A percentile compares a stretch with the other conserved stretches of the same genome.
These are phyloP conservation scores for Botrytis squamosa DNA, from an alignment of 2,329 filamentous ascomycete species.

Conservation along the genomic window DNA sequence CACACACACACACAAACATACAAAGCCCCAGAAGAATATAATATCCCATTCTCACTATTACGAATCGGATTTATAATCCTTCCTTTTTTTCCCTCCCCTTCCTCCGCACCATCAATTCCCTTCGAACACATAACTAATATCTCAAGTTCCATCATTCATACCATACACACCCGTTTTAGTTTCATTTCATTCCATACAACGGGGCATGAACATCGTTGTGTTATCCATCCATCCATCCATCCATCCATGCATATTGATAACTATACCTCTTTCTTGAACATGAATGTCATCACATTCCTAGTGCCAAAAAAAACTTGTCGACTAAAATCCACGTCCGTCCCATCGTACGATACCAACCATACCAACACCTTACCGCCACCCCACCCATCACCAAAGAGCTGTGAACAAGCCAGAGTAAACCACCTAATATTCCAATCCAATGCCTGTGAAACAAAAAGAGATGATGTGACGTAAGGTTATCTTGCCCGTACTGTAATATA, in stretches of 20 bases:
- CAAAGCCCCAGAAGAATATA: neutral
- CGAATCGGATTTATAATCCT: constrained; percentile 1
- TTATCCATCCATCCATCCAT: neutral
- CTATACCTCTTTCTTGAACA: neutral
- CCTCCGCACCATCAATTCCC: neutral
- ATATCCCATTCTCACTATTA: constrained; percentile 8
- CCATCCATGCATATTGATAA: neutral
- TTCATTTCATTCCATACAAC: neutral
- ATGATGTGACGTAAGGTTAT: constrained; percentile 21
- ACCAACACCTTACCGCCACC: constrained; percentile 17
- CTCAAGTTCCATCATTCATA: neutral
- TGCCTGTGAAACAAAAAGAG: constrained; percentile 21
- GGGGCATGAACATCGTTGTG: neutral
- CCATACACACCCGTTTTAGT: neutral
- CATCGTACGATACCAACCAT: neutral
- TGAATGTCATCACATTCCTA: neutral
- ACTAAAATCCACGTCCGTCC: neutral
- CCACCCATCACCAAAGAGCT: neutral
- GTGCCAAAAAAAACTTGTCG: constrained; percentile 3
- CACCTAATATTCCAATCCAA: constrained; percentile 19
- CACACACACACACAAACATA: neutral
- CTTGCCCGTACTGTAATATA: constrained; percentile 25
- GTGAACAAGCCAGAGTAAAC: constrained; percentile 10
- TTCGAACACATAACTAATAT: neutral
- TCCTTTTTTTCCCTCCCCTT: neutral